Base-by-base conservation (phyloP, 2,329 filamentous ascomycete genomes). In the Metarhizium sp. region DNA sequence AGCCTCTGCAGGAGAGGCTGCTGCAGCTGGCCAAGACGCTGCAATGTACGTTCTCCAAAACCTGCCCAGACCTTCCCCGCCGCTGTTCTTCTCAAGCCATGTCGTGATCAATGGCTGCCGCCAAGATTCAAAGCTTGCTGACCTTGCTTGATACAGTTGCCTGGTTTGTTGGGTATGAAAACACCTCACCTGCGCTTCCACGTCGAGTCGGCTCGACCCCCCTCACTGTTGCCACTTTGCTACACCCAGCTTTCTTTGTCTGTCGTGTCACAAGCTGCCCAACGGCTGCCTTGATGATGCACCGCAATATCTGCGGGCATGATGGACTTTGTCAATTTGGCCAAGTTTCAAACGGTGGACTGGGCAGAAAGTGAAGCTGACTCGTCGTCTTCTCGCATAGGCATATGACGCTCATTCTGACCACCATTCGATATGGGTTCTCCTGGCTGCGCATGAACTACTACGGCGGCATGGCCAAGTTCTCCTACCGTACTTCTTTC, bases 381-480 rank as follows among this genome's bases (percentile, higher is more conserved):
- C 56, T 45, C n/a, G 4, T 45, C 14, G 49, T 56, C 61, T 51
- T 59, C 53, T 29, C 52, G 32, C 52, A 53, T 66, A 95, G 92
- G 63, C 94, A 99, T 71, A 76, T 96, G 58, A 87, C 86, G 43
- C 83, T 97, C 59, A 86, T 99, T 62, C 75, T 95, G 63, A 86
- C 84, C 67, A 90, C 92, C 53, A 70, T 88, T 66, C 88, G 91
- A 69, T 99, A 97, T 73, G 75, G 79, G 60, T 72, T 97, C 59
- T 95, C 91, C 51, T 95, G 90, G 78, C 74, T 96, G 57, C 87
- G 87, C 66, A 88, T 97, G 79, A 95, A 95, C 79, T 91, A 84
- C 71, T 87, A 87, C 70, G 85, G 85, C 56, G 75, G 82, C 68
- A 84, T 84, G 78, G 92, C 92, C 50, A 79, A 82, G 62, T 85